Evolutionary conservation across 352 stramenopile genomes (phyloP).

Genomic region (Phytophthora europaea): DNA sequence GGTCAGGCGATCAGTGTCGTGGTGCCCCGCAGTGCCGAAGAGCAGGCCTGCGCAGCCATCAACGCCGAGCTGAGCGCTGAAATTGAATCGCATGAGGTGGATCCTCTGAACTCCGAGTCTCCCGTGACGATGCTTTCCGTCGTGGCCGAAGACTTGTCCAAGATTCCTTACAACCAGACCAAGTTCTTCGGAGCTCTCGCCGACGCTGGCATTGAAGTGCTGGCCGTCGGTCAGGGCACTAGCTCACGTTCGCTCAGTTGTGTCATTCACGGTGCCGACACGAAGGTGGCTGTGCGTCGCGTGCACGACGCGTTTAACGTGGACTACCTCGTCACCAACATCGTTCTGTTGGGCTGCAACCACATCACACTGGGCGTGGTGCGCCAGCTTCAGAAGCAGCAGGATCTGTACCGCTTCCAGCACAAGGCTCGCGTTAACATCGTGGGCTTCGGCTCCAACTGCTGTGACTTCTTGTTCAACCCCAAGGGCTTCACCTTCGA

Average conservation of each 20-base stretch:
- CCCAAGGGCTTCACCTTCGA: conserved; percentile 61
- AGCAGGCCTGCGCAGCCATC: conserved; percentile 55
- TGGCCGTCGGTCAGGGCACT: conserved; percentile 80
- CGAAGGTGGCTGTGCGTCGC: conserved; percentile 79
- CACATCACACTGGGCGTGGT: conserved; percentile 75
- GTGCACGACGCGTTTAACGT: conserved; percentile 88
- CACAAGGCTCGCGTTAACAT: conserved; percentile 78
- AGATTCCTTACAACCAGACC: conserved; percentile 74
- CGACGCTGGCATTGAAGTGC: conserved; percentile 72
- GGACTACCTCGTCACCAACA: conserved; percentile 75
- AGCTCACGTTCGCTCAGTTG: conserved; percentile 85
- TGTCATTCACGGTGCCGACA: conserved; percentile 74
- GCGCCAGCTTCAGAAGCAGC: conserved; percentile 67
- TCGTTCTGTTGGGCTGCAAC: conserved; percentile 80
- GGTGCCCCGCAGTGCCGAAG: conserved; percentile 55
- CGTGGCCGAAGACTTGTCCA: conserved; percentile 80
- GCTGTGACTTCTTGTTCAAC: conserved; percentile 67
- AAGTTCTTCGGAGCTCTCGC: conserved; percentile 86
- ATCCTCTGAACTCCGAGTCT: conserved; percentile 71
- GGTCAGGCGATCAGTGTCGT: conserved; percentile 85
- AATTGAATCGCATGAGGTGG: conserved; percentile 79
- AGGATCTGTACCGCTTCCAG: conserved; percentile 68
- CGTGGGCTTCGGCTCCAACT: conserved; percentile 78
- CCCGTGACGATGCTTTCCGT: conserved; percentile 90
- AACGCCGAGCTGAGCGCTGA: conserved; percentile 61